These are phyloP conservation scores for Penicillium verrucosum DNA, from an alignment of 2,329 filamentous ascomycete genomes.

Conservation along the genomic window DNA sequence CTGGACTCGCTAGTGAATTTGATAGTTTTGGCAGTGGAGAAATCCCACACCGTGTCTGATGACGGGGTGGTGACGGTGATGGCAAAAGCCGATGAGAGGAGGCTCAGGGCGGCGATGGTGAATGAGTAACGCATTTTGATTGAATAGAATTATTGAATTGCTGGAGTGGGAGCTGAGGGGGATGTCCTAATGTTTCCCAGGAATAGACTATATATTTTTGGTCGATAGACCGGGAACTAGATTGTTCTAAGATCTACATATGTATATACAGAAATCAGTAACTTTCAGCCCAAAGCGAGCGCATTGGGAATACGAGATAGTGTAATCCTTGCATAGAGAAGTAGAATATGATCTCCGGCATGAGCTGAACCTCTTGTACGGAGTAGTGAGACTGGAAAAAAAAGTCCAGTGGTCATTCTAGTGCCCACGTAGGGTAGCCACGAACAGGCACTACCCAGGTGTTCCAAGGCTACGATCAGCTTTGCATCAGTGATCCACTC, in stretches of 20 bases:
- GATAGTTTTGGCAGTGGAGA: conserved; percentile 11
- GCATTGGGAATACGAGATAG: conserved; percentile 8
- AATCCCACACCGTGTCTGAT: conserved; percentile 7
- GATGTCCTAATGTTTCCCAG: not conserved
- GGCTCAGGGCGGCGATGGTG: not conserved
- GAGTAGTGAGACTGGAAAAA: not conserved
- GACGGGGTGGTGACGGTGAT: conserved; percentile 7
- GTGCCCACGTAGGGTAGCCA: not conserved
- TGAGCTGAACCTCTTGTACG: conserved; percentile 2
- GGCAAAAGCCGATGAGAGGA: conserved; percentile 8
- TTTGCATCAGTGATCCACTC: not conserved
- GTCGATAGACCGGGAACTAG: not conserved
- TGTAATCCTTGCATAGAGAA: not conserved
- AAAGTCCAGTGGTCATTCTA: not conserved
- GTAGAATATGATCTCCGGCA: not conserved
- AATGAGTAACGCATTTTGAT: conserved; percentile 8
- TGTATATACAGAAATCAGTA: not conserved
- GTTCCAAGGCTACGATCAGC: not conserved
- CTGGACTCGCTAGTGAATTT: conserved; percentile 5
- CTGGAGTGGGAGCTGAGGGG: not conserved
- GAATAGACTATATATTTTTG: not conserved
- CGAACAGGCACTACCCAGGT: not conserved
- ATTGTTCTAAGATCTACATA: not conserved
- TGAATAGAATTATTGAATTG: not conserved
- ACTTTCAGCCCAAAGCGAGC: not conserved